These are phyloP conservation scores for Arthrobotrys megalospora DNA, from an alignment of 2,329 filamentous ascomycete genomes.

Conservation along the genomic window DNA sequence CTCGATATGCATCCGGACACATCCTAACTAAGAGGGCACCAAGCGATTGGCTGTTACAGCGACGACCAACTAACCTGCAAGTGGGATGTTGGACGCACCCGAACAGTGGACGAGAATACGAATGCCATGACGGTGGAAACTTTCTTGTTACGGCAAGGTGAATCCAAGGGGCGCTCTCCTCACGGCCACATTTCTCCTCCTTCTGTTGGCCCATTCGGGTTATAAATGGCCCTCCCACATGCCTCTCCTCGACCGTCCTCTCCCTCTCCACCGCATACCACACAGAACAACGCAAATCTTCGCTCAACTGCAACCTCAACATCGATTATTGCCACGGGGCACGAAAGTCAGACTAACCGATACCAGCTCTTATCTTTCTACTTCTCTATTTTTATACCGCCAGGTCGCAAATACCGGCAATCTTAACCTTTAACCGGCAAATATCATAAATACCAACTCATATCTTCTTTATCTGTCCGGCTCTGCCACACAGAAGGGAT, in stretches of 20 bases:
- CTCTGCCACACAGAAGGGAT: constrained; percentile 59
- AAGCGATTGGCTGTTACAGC: constrained; percentile 43
- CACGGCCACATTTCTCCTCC: constrained; percentile 35
- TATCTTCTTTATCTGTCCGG: constrained; percentile 61
- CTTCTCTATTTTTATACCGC: constrained; percentile 20
- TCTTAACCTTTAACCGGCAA: constrained; percentile 46
- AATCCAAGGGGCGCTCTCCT: constrained; percentile 30
- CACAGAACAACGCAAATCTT: constrained; percentile 60
- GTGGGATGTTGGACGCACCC: constrained; percentile 45
- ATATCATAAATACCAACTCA: constrained; percentile 61
- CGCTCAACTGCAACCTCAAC: constrained; percentile 45
- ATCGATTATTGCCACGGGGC: constrained; percentile 38
- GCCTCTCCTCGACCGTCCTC: constrained; percentile 31
- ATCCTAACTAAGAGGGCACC: constrained; percentile 37
- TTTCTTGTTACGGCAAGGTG: constrained; percentile 12
- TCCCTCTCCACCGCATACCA: constrained; percentile 53
- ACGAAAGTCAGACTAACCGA: constrained; percentile 25
- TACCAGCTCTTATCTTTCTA: constrained; percentile 27
- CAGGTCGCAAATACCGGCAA: constrained; percentile 33
- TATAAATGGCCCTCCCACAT: constrained; percentile 58
- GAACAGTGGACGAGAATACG: constrained; percentile 37
- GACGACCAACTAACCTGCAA: constrained; percentile 46
- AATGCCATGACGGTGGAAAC: constrained; percentile 42
- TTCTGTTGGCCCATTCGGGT: constrained; percentile 28
- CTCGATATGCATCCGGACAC: constrained; percentile 48